Conservation (phyloP, 140 eudicot species). For the Flaveria floridana region DNA sequence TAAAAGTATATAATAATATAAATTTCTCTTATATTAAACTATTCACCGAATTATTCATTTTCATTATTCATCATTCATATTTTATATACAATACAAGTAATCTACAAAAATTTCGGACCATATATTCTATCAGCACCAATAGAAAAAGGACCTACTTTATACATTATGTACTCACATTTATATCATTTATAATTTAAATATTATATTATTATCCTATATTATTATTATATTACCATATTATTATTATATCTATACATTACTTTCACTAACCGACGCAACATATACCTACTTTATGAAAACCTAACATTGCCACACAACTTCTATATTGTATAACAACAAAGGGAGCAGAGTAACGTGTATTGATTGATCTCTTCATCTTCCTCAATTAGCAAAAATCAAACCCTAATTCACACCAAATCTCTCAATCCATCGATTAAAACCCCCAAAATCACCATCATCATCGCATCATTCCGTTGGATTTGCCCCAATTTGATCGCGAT, state of each 20-base stretch:
- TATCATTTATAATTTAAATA: not conserved
- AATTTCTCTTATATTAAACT: not conserved
- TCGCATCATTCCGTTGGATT: conserved; percentile 22
- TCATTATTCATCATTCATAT: no score
- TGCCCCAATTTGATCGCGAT: not conserved
- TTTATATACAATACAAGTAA: not conserved
- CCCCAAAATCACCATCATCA: not conserved
- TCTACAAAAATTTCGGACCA: not conserved
- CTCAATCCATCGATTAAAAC: not conserved
- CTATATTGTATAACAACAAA: conserved; percentile 5
- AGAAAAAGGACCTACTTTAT: conserved; percentile 9
- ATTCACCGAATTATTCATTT: not conserved
- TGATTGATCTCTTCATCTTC: conserved; percentile 25
- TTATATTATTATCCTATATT: no score
- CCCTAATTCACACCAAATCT: conserved; percentile 12
- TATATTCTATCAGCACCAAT: not conserved
- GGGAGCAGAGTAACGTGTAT: conserved; percentile 34
- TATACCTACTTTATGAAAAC: conserved; percentile 32
- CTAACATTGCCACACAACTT: conserved; percentile 35
- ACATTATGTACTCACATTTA: not conserved
- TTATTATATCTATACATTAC: not conserved
- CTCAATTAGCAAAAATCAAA: conserved; percentile 4
- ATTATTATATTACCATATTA: not conserved
- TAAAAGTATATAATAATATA: no score
- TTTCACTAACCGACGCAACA: conserved; percentile 17